Conservation (phyloP, 768 basidiomycete genomes). For the Phylloporus sp. region DNA sequence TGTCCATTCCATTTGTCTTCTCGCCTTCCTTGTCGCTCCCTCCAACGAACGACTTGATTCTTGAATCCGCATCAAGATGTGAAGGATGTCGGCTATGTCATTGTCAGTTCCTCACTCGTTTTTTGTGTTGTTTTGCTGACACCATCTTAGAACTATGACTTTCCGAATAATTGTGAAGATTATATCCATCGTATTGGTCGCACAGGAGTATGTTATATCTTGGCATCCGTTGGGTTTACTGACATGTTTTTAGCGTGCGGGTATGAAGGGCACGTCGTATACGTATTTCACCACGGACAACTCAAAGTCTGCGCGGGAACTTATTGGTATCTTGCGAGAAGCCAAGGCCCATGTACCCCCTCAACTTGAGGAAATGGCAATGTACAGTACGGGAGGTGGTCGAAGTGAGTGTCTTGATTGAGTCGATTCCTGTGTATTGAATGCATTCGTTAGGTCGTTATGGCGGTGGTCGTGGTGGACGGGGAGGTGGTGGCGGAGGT, state of each 20-base stretch:
- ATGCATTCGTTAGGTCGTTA: slow-evolving; percentile 51
- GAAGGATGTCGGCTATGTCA: slow-evolving; percentile 98
- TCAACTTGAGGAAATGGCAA: slow-evolving; percentile 89
- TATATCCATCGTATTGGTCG: slow-evolving; percentile 99
- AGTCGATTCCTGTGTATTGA: background rate
- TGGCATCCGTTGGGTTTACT: slow-evolving; percentile 6
- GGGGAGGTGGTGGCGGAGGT: slow-evolving; percentile 23
- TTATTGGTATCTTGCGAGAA: slow-evolving; percentile 79
- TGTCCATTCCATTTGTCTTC: slow-evolving; percentile 18
- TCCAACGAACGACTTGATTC: slow-evolving; percentile 30
- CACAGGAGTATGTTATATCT: slow-evolving; percentile 63
- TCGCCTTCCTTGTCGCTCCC: slow-evolving; percentile 13
- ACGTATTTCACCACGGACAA: slow-evolving; percentile 98
- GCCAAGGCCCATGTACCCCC: slow-evolving; percentile 83
- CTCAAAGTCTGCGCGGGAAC: slow-evolving; percentile 89
- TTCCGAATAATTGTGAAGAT: slow-evolving; percentile 97
- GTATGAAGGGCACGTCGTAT: slow-evolving; percentile 86
- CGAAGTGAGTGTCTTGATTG: slow-evolving; percentile 44
- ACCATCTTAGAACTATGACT: slow-evolving; percentile 78
- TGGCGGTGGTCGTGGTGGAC: slow-evolving; percentile 36
- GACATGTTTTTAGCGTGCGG: slow-evolving; percentile 62
- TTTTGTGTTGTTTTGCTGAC: slow-evolving; percentile 5
- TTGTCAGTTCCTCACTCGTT: slow-evolving; percentile 50
- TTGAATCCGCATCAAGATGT: slow-evolving; percentile 62
- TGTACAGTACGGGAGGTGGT: slow-evolving; percentile 77